Conservation (phyloP, 176 grass and related monocot species). For the Miscanthus lutarioriparius region DNA sequence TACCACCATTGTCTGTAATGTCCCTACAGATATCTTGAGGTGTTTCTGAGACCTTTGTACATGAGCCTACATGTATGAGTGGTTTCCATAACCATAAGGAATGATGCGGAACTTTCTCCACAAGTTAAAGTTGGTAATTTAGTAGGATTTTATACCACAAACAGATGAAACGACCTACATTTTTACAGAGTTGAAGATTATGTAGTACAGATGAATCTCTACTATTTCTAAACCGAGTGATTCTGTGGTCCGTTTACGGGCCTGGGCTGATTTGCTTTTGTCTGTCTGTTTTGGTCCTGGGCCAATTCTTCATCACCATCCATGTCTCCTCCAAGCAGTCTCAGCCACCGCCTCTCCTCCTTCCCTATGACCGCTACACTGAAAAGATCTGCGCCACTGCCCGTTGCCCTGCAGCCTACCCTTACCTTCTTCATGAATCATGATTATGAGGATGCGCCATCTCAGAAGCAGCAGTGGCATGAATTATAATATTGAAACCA, state of each 20-base stretch:
- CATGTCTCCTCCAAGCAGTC: background rate
- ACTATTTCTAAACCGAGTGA: background rate
- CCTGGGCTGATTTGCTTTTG: background rate
- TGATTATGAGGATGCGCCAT: background rate
- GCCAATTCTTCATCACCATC: background rate
- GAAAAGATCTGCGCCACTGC: background rate
- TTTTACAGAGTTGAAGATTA: constrained; percentile 1
- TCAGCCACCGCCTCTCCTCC: background rate
- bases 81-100: background rate
- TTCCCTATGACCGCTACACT: background rate
- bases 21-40: background rate
- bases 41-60: background rate
- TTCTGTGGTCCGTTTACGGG: background rate
- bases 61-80: background rate
- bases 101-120: background rate
- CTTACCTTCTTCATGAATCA: background rate
- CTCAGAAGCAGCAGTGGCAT: background rate
- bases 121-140: background rate
- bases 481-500: background rate
- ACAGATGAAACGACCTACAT: background rate
- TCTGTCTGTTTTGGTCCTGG: background rate
- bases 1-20: background rate
- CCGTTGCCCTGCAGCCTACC: background rate
- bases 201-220: constrained; percentile 6
- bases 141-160: background rate